Evolutionary conservation across 2,329 filamentous ascomycete genomes (phyloP).

Genomic region (Aspergillus melleus): DNA sequence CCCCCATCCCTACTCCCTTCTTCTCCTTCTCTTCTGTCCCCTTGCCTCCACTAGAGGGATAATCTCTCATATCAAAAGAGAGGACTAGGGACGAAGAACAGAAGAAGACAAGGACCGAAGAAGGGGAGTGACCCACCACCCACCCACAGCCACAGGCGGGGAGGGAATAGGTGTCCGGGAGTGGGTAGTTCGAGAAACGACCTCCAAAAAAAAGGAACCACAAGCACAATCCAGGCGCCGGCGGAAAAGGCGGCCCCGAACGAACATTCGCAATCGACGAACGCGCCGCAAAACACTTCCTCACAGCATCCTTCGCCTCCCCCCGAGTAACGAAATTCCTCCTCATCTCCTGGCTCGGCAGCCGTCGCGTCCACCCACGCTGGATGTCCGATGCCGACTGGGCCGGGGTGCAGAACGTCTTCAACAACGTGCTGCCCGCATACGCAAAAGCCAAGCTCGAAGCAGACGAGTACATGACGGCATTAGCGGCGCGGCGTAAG

Average conservation of each 20-base stretch:
- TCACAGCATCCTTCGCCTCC: slow-evolving; percentile 48
- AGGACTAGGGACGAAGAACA: neutral
- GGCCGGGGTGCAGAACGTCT: slow-evolving; percentile 46
- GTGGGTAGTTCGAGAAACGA: too few species aligned
- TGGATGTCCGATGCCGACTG: slow-evolving; percentile 55
- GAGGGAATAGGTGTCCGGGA: too few species aligned
- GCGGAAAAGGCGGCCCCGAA: slow-evolving; percentile 53
- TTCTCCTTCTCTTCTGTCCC: neutral
- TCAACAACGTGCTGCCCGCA: slow-evolving; percentile 50
- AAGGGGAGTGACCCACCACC: too few species aligned
- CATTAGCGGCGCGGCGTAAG: slow-evolving; percentile 40
- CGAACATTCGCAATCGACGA: slow-evolving; percentile 56
- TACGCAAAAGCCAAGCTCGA: slow-evolving; percentile 58
- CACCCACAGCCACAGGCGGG: too few species aligned
- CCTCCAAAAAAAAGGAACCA: neutral
- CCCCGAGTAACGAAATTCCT: slow-evolving; percentile 54
- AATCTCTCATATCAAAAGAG: neutral
- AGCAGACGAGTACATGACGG: slow-evolving; percentile 56
- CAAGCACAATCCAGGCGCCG: slow-evolving; percentile 45
- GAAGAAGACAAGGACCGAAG: neutral
- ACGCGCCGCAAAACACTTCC: slow-evolving; percentile 57
- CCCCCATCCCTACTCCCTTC: neutral
- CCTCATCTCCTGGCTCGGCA: slow-evolving; percentile 55
- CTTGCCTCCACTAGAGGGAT: neutral
- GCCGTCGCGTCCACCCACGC: slow-evolving; percentile 44